Evolutionary conservation across 2,329 filamentous ascomycete species (phyloP), one percentile per base, ranked within the genome.

Genomic region (Capronia epimyces): DNA sequence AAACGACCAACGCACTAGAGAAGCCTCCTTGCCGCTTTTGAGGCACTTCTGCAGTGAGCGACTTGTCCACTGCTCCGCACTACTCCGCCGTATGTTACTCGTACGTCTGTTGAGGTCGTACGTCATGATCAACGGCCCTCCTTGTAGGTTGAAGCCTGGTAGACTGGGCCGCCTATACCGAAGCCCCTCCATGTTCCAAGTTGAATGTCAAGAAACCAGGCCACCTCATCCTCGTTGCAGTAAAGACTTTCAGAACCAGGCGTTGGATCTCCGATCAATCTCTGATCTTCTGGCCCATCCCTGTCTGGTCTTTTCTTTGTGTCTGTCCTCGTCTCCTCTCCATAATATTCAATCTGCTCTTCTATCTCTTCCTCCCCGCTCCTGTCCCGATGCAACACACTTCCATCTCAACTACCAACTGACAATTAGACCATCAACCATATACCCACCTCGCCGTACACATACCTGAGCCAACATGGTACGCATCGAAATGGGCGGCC

Each of bases 401-500:
- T 31, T 36, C 13, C 32, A 7, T 36, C 32, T 36, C 24, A 45
- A 43, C 18, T 8, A 20, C 24, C 25, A 32, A 32, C 10, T 43
- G 39, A 39, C 21, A 18, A 5, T 20, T 22, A 12, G 20, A 25
- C 12, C 16, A 1, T 40, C n/a, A 10, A 12, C 1, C 16, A 40
- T 27, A 42, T n/a, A 10, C 9, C 20, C 8, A 24, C n/a, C 21
- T 20, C 1, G 15, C 15, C 34, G 9, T 42, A 24, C 24, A 25
- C 6, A 13, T 13, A 24, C 13, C 8, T 24, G 9, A 8, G 4
- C 24, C 9, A 42, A 42, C 15, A 57, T 57, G 55, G 55, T 57
- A 16, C 44, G 46, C 4, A 45, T 57, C 32, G 52, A 57, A 16
- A 15, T 60, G 3, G 57, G 53, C 27, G 58, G 59, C 21, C 44